These are phyloP conservation scores for Fusarium aywerte DNA, from an alignment of 2,329 filamentous ascomycete species.

Conservation along the genomic window DNA sequence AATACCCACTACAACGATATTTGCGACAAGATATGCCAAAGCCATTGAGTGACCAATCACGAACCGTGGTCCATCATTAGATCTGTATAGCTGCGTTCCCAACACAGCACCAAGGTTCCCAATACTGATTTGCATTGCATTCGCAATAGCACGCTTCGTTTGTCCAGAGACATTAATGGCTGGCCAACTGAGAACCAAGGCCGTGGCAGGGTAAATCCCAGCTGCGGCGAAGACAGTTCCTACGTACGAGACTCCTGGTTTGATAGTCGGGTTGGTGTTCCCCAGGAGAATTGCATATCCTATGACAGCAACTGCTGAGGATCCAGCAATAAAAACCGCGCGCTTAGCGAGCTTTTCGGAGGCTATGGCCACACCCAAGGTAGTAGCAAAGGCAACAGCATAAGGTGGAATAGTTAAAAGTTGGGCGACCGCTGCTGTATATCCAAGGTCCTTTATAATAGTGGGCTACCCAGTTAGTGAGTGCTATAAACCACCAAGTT, in stretches of 20 bases:
- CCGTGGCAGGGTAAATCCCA: constrained; percentile 74
- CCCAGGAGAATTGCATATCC: constrained; percentile 71
- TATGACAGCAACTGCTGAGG: constrained; percentile 65
- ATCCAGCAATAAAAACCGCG: constrained; percentile 71
- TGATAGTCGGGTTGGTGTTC: constrained; percentile 56
- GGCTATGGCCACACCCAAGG: constrained; percentile 66
- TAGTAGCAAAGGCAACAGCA: constrained; percentile 69
- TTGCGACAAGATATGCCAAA: constrained; percentile 70
- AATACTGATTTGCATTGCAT: constrained; percentile 77
- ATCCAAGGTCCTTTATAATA: constrained; percentile 66
- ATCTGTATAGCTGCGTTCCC: constrained; percentile 75
- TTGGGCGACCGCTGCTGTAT: constrained; percentile 63
- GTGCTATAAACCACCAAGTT: rapidly evolving
- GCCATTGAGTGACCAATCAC: constrained; percentile 75
- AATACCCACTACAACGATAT: constrained; percentile 63
- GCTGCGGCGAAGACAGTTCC: constrained; percentile 72
- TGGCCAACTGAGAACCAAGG: constrained; percentile 74
- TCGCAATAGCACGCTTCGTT: constrained; percentile 74
- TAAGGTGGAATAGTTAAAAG: constrained; percentile 73
- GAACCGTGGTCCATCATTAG: constrained; percentile 68
- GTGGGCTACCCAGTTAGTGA: constrained; percentile 52
- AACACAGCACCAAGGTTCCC: constrained; percentile 75
- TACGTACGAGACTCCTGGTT: constrained; percentile 67
- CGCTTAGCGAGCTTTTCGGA: constrained; percentile 68
- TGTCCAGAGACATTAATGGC: constrained; percentile 78